Conservation (phyloP, 192 early-diverging fungal species). For the Coemansia javaensis region DNA sequence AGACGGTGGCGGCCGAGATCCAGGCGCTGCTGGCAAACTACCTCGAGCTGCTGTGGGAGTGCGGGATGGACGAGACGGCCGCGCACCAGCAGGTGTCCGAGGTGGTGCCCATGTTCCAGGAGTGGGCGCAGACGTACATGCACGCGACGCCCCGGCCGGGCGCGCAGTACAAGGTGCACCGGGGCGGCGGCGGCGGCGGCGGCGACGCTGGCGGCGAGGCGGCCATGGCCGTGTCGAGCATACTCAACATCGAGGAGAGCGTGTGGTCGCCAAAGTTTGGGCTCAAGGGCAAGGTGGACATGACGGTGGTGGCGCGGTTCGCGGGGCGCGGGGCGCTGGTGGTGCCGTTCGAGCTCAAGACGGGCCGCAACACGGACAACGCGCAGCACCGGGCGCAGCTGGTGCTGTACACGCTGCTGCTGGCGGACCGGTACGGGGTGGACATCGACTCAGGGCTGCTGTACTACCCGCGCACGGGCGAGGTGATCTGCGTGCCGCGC, state of each 20-base stretch:
- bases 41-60: conserved; percentile 67
- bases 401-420: conserved; percentile 74
- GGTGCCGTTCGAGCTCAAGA: conserved; percentile 87
- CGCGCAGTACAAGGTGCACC: conserved; percentile 15
- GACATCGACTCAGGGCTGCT: conserved; percentile 65
- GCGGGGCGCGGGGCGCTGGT: conserved; percentile 36
- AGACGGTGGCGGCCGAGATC: conserved; percentile 48
- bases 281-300: conserved; percentile 89
- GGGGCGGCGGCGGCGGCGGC: neutral
- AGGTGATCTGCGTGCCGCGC: conserved; percentile 60
- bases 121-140: conserved; percentile 53
- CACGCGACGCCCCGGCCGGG: conserved; percentile 11
- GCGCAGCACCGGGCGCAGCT: conserved; percentile 78
- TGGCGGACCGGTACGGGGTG: conserved; percentile 80
- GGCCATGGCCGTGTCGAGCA: conserved; percentile 56
- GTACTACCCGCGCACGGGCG: conserved; percentile 68
- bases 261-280: conserved; percentile 91
- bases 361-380: conserved; percentile 60
- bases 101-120: conserved; percentile 50
- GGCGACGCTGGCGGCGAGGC: neutral
- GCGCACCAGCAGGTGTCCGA: conserved; percentile 52
- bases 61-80: conserved; percentile 58
- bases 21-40: conserved; percentile 49
- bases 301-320: conserved; percentile 48
- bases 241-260: conserved; percentile 86